Conservation (phyloP, 2,329 filamentous ascomycete genomes). For the Colletotrichum theobromicola region DNA sequence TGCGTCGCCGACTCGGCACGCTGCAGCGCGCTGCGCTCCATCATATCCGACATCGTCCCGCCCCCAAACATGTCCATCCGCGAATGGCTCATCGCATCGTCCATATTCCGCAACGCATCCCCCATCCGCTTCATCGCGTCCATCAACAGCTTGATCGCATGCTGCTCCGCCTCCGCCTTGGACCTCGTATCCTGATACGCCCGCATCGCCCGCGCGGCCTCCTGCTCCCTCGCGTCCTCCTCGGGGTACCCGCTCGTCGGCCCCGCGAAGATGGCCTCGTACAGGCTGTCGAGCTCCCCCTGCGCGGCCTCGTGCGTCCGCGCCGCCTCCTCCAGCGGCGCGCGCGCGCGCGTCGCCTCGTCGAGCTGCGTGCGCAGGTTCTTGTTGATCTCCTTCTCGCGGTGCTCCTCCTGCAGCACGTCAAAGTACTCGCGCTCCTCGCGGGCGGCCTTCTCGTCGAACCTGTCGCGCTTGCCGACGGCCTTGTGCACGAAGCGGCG, state of each 20-base stretch:
- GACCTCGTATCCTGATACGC: conserved; percentile 42
- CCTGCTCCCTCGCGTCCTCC: conserved; percentile 54
- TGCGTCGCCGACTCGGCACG: conserved; percentile 48
- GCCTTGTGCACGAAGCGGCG: conserved; percentile 57
- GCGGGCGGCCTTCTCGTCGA: conserved; percentile 52
- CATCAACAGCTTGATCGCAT: conserved; percentile 44
- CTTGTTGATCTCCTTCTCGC: conserved; percentile 46
- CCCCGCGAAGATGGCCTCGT: conserved; percentile 58
- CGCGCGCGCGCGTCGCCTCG: conserved; percentile 40
- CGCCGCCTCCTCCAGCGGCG: conserved; percentile 39
- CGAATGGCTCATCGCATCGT: conserved; percentile 46
- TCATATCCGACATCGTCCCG: conserved; percentile 53
- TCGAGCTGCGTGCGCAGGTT: conserved; percentile 43
- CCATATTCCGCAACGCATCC: conserved; percentile 40
- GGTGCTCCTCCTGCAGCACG: conserved; percentile 52
- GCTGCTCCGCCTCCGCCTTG: conserved; percentile 42
- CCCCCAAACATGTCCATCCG: conserved; percentile 56
- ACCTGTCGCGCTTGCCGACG: conserved; percentile 53
- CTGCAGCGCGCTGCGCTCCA: conserved; percentile 57
- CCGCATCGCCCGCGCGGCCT: conserved; percentile 35
- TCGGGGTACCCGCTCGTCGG: conserved; percentile 57
- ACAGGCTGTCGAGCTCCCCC: conserved; percentile 54
- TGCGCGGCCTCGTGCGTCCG: conserved; percentile 45
- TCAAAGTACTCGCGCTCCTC: conserved; percentile 62
- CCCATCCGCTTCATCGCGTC: conserved; percentile 42